Conservation (phyloP, 805 yeast genomes). For the Lipomyces spencermartinsiae region DNA sequence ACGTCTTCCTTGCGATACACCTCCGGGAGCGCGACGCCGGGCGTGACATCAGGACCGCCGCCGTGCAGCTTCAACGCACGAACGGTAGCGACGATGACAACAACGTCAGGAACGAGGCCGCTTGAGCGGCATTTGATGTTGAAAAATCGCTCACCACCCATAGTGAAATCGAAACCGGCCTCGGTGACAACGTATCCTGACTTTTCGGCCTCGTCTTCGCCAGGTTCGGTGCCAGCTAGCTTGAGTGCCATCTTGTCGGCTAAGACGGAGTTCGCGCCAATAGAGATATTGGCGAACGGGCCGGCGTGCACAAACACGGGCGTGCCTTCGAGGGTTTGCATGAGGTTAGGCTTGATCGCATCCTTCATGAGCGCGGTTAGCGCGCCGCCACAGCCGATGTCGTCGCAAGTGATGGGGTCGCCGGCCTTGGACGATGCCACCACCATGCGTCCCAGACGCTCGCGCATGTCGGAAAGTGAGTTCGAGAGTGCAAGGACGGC, state of each 20-base stretch:
- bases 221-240: constrained; percentile 72
- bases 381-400: constrained; percentile 95
- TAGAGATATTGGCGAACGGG: constrained; percentile 96
- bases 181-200: constrained; percentile 92
- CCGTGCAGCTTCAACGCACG: constrained; percentile 97
- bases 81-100: constrained; percentile 93
- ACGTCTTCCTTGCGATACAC: constrained; percentile 83
- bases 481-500: constrained; percentile 88
- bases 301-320: constrained; percentile 98
- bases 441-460: constrained; percentile 86
- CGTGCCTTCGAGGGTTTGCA: constrained; percentile 98
- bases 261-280: constrained; percentile 93
- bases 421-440: constrained; percentile 80
- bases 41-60: constrained; percentile 95
- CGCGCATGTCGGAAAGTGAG: constrained; percentile 80
- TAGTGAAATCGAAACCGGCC: constrained; percentile 98
- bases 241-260: constrained; percentile 94
- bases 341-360: constrained; percentile 93
- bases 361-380: constrained; percentile 92
- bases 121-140: constrained; percentile 94
- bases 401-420: constrained; percentile 90
- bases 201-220: constrained; percentile 47
- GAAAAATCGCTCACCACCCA: constrained; percentile 98
- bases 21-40: constrained; percentile 84
- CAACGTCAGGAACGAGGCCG: constrained; percentile 85